These are phyloP conservation scores for Colletotrichum agaves DNA, from an alignment of 2,329 filamentous ascomycete genomes.

Conservation along the genomic window DNA sequence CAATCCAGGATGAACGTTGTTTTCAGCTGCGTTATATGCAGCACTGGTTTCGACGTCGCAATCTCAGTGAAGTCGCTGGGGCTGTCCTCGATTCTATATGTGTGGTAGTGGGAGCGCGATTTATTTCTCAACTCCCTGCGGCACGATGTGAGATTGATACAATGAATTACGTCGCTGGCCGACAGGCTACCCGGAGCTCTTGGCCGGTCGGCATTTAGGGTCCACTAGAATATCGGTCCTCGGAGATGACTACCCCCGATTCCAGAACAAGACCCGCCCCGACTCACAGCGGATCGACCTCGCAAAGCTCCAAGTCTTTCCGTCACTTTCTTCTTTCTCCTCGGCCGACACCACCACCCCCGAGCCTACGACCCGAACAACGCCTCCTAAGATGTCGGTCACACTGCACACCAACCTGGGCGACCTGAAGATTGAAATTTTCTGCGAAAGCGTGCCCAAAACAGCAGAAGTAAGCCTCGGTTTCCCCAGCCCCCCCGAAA, in stretches of 20 bases:
- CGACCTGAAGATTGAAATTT: slow-evolving; percentile 94
- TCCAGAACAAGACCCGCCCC: background rate
- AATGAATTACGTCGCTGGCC: too few species aligned
- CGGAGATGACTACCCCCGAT: slow-evolving; percentile 24
- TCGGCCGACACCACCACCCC: background rate
- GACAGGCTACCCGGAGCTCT: background rate
- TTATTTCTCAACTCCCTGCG: too few species aligned
- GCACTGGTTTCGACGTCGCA: too few species aligned
- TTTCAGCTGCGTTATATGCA: too few species aligned
- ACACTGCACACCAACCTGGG: slow-evolving; percentile 88
- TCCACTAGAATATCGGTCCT: slow-evolving; percentile 1
- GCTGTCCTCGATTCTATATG: too few species aligned
- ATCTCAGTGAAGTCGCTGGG: too few species aligned
- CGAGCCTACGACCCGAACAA: background rate
- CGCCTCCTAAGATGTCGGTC: slow-evolving; percentile 64
- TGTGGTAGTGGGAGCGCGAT: too few species aligned
- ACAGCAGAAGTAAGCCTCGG: slow-evolving; percentile 76
- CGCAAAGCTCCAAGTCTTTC: slow-evolving; percentile 29
- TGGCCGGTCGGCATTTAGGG: background rate
- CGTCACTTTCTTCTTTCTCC: background rate
- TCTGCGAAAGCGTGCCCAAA: slow-evolving; percentile 94
- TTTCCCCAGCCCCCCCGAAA: background rate
- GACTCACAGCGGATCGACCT: background rate
- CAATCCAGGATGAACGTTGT: too few species aligned
- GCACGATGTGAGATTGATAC: too few species aligned